Conservation (phyloP, 2,329 filamentous ascomycete genomes). For the Tolypocladium tropicale region DNA sequence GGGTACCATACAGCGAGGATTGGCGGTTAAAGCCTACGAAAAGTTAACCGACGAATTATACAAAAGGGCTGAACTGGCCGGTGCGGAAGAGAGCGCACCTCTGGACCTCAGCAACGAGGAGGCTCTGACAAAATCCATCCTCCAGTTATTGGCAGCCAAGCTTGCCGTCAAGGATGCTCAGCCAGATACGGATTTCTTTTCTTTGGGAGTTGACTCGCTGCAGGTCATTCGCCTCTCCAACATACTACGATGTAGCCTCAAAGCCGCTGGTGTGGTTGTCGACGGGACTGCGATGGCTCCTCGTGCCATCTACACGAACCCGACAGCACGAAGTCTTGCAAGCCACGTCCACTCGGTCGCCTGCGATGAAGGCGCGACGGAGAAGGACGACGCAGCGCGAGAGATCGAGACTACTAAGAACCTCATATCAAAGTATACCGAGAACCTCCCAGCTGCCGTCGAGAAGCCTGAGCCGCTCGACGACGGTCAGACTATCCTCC, state of each 20-base stretch:
- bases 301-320: conserved; percentile 17
- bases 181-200: conserved; percentile 24
- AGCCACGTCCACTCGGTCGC: conserved; percentile 1
- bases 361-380: conserved; percentile 3
- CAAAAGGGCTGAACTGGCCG: conserved; percentile 9
- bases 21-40: conserved; percentile 28
- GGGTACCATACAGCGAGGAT: conserved; percentile 32
- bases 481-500: conserved; percentile 50
- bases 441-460: conserved; percentile 11
- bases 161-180: conserved; percentile 9
- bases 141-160: conserved; percentile 6
- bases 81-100: not conserved
- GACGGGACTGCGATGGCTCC: conserved; percentile 9
- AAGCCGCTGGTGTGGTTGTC: conserved; percentile 7
- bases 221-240: conserved; percentile 20
- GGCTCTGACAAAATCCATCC: conserved; percentile 12
- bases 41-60: conserved; percentile 33
- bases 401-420: conserved; percentile 4
- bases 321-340: conserved; percentile 16
- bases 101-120: conserved; percentile 13
- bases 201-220: conserved; percentile 27
- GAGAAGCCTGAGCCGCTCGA: conserved; percentile 13
- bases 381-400: not conserved
- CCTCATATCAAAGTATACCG: conserved; percentile 19
- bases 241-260: conserved; percentile 9